Base-by-base conservation (phyloP, 106 monocot species). In the Platanthera zijinensis region DNA sequence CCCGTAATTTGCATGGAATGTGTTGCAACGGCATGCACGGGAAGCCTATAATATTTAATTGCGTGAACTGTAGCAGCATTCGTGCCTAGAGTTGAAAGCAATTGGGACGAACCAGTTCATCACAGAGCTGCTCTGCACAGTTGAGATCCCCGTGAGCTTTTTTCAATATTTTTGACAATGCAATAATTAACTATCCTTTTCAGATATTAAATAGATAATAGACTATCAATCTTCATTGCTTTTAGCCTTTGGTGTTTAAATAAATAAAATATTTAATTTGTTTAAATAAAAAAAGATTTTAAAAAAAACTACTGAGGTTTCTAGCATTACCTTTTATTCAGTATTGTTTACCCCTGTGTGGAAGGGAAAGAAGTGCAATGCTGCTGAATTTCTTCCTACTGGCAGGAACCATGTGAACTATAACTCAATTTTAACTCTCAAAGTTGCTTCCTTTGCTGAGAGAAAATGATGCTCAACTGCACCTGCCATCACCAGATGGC, bases 331-430 rank as follows among this genome's bases (percentile, higher is more conserved):
- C 39, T 39, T 39, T 39, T 39, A 39, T 8, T 18, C 19, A 19
- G 59, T 57, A 57, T 61, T 39, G 32, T 67, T 67, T 71, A 47
- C 17, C 47, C 48, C 15, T 61, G 11, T 18, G 39, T 22, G 32
- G 4, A 67, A 67, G 32, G 47, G 22, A 19, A 75, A 75, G 54
- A 75, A 75, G 54, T 39, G 21, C 5, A 53, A 19, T 76, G 62
- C 17, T 76, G 32, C 46, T 62, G 76, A 14, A 9, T 11, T 63
- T 52, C 15, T 52, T 54, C 13, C 8, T 64, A 11, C n/a, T 59
- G 64, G 76, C 63, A 64, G 46, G 76, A 76, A 76, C 15, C 76
- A 76, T 76, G 76, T 76, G 76, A 76, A 63, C 49, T 10, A 53
- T 21, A 64, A 64, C 47, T 71, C 18, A 71, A 17, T 17, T 48